Evolutionary conservation across 768 basidiomycete genomes (phyloP), one percentile per base, ranked within the genome.

Genomic region (Kwoniella europaea): DNA sequence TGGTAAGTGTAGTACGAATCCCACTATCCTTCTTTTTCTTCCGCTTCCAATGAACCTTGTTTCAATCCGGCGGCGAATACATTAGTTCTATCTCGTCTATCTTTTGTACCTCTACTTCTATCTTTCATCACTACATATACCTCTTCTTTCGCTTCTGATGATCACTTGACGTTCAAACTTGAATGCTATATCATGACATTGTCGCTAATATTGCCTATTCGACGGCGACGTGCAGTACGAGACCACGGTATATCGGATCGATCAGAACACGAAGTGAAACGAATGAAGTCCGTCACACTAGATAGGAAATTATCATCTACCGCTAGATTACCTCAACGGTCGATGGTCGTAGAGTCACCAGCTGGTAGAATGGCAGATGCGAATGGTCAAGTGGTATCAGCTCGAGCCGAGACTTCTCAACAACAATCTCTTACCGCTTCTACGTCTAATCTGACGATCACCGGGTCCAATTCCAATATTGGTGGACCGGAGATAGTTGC

Each of bases 281-380:
- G 92, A 44, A 91, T 98, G 89, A 94, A 93, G 84, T 92, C 92
- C 10, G 92, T 93, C 53, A 92, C 95, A 83, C 88, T 99, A 44
- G 94, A 98, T 84, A 91, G 97, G 65, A 98, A 98, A 82, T 86
- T 96, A 53, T 97, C 94, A 41, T 92, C 95, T 13, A 96, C 93
- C 2, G 93, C 97, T 29, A 89, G 91, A 57, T 81, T 96, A 67
- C 93, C 96, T 5, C 94, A 93, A 83, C 90, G 94, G 46, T 97
- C 96, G 27, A 98, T 93, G 9, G 90, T 99, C 53, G 91, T 99
- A 60, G 96, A 99, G 83, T 93, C 92, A 76, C 97, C 97, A 53
- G 88, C 93, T 12, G 95, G 94, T 53, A 89, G 90, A 81, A 90
- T 89, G 69, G 94, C 91, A 5, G 91, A 92, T 76, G 88, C 91